Evolutionary conservation across 768 basidiomycete species (phyloP), one percentile per base, ranked within the genome.

Genomic region (Collybia sordida): DNA sequence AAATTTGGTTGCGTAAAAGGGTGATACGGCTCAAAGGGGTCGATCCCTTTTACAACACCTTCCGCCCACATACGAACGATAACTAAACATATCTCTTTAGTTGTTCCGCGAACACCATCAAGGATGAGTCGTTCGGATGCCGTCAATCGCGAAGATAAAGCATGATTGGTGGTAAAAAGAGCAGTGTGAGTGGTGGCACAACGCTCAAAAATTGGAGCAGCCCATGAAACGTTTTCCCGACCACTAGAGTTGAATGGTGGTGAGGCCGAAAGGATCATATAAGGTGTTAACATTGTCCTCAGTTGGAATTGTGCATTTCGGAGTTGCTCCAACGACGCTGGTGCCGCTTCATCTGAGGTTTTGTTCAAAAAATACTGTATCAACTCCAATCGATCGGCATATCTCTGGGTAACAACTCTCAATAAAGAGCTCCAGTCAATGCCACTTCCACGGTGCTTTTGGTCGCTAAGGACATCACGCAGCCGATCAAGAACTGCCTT

Each of bases 1-100:
- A 7, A 17, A 17, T 39, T 15, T 3, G 27, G 18, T 35, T 43
- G 17, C 6, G 28, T 18, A 14, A 2, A 5, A 18, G 42, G 19
- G 6, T n/a, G 47, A 12, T 31, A 31, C 18, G 12, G 19, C 9
- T 50, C 23, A 45, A 24, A 24, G 9, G 47, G 41, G 46, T 59
- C 60, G 21, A 71, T 39, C 15, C 65, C 66, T 2, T 52, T 35
- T 27, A 61, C 56, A 1, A 63, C 59, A 1, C 75, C 79, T 4
- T 72, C 60, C 0, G 74, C 74, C 80, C 80, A 81, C 56, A 81
- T 68, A 37, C 57, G 63, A 3, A 76, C 74, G 25, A 74, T 52
- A 0, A 73, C 70, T 0, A 75, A 66, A 48, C 78, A 81, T 21
- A 79, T 77, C 54, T 80, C 78, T 31, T 60, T 65, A 1, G 51